Percentiles rank a stretch among this genome's conserved stretches.
These are phyloP conservation scores for Tolypocladium guangdongense DNA, from an alignment of 2,329 filamentous ascomycete species.

Conservation along the genomic window DNA sequence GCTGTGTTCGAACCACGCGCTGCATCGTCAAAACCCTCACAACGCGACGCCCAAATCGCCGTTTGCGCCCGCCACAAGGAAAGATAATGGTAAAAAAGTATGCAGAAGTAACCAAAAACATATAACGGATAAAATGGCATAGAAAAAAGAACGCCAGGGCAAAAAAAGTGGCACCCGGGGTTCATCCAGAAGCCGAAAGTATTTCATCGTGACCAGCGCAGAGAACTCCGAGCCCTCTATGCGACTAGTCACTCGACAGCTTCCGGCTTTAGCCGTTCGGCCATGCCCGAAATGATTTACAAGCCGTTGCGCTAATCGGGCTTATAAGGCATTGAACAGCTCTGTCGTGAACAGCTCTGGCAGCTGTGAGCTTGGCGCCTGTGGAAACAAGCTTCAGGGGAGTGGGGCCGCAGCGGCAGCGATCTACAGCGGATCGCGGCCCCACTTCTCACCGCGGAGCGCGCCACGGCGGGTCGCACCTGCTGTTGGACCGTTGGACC, in stretches of 20 bases:
- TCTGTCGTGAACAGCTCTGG: not conserved
- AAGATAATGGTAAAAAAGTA: fast-evolving
- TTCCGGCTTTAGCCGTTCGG: not conserved
- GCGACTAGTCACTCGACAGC: not conserved
- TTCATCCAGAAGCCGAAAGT: not conserved
- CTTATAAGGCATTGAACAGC: not conserved
- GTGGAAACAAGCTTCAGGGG: not conserved
- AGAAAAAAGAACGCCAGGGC: not conserved
- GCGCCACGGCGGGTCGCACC: not conserved
- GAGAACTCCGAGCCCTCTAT: not conserved
- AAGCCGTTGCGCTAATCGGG: not conserved
- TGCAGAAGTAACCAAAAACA: not conserved
- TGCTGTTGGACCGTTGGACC: no score
- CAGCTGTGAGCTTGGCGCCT: no score
- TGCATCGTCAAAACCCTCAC: not conserved
- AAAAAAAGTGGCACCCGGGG: not conserved
- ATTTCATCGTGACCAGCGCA: not conserved
- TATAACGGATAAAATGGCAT: no score
- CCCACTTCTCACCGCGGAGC: no score
- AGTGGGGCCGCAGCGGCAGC: not conserved
- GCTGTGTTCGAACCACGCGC: not conserved
- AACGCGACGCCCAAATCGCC: not conserved
- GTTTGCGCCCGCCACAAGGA: not conserved
- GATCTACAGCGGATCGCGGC: not conserved
- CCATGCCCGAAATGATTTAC: not conserved